Base-by-base conservation (phyloP, 805 yeast species). In the Wickerhamomyces xylosicus region DNA sequence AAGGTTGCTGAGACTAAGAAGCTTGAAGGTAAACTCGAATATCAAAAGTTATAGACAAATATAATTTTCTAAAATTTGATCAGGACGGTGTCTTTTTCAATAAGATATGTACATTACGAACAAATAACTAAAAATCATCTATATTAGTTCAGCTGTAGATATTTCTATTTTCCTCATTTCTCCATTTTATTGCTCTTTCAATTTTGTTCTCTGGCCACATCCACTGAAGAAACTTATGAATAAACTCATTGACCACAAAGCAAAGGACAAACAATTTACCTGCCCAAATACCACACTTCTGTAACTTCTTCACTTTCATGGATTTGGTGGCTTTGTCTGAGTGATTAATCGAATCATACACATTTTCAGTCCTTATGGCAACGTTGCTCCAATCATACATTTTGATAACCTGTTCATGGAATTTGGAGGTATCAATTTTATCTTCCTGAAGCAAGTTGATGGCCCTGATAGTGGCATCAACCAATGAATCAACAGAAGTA, bases 1-100 rank as follows among this genome's bases (percentile, higher is more conserved):
- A 92, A 92, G 67, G 97, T 92, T 44, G 89, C 90, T 18, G 98
- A 92, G 60, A 81, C 86, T 39, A 92, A 92, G 81, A 92, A 92
- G 64, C 73, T 92, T 61, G 98, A 92, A 67, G 97, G 97, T 47
- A 84, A 85, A 61, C 66, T 90, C 45, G 97, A 90, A 54, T 92
- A 92, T 61, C 95, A 92, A 67, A 92, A 92, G 71, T 67, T 92
- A 58, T 92, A 15, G 19, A 16, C n/a, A n/a, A n/a, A n/a, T n/a
- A n/a, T n/a, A n/a, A n/a, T n/a, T n/a, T n/a, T n/a, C n/a, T n/a
- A n/a, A n/a, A n/a, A n/a, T 21, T 21, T 21, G 25, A 7, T 21
- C 6, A 21, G 25, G 25, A 7, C 9, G 25, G 8, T 25, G 4
- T 25, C 29, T 25, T 25, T 9, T n/a, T 25, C 29, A n/a, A n/a